Base-by-base conservation (phyloP, 306 rosid genomes). In the Medicago ruthenica region DNA sequence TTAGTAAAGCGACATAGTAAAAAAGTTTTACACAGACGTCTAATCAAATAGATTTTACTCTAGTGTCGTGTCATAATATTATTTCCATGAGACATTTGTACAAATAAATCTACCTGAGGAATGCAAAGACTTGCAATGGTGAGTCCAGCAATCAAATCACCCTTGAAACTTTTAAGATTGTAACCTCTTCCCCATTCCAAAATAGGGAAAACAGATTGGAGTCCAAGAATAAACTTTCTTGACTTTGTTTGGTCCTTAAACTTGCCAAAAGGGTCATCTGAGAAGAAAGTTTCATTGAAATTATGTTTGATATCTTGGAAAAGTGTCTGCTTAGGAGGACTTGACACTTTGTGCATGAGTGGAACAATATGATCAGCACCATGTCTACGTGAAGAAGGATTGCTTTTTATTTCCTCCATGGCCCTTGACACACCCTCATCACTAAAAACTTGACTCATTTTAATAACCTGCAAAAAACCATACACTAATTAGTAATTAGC, bases 101-200 rank as follows among this genome's bases (percentile, higher is more conserved):
- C 55, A 48, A 54, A 51, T 48, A 47, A 5, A 13, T 4, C 40
- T 0, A 90, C 96, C 91, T 91, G 97, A 74, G 97, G 97, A 72
- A 92, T 87, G 24, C 93, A 88, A 1, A 92, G 91, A 72, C 96
- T 90, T 21, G 96, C 97, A 86, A 90, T 86, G 79, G 97, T 92
- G 2, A 92, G 87, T 44, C 91, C 91, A 45, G 91, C 11, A 41
- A 85, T n/a, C 5, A 87, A 34, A 77, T 87, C 91, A 47, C 85
- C 97, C 76, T 44, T 87, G 71, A 92, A 85, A 44, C 84, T 87
- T 6, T 21, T 0, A n/a, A 88, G 70, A 17, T 16, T 62, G 31
- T 92, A 92, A 31, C 55, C 74, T 50, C 85, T 83, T 9, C 73
- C 84, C 97, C 97, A 92, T 0, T 74, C 78, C 41, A 86, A 14